Evolutionary conservation across 2,329 filamentous ascomycete species (phyloP).

Genomic region (Alternaria triticimaculans): DNA sequence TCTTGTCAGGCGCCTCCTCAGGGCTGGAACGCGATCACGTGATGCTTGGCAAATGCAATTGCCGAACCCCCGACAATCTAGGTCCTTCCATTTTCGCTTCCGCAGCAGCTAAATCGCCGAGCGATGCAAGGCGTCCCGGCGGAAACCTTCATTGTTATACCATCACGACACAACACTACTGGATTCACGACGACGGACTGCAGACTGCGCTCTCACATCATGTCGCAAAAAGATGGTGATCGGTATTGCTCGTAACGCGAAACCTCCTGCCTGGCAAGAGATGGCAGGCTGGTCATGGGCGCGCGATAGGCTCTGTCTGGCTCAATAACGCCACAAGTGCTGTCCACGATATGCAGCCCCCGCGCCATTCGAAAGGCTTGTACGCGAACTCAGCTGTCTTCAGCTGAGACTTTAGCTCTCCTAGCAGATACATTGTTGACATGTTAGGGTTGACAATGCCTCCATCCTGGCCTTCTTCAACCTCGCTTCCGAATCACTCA

Average conservation of each 20-base stretch:
- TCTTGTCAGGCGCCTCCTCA: no score
- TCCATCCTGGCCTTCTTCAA: neutral
- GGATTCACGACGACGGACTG: neutral
- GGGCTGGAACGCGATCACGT: no score
- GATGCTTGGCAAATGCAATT: no score
- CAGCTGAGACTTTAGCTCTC: neutral
- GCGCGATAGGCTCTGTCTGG: neutral
- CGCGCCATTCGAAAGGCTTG: neutral
- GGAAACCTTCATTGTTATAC: no score
- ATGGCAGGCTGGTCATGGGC: neutral
- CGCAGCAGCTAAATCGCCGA: neutral
- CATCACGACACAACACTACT: neutral
- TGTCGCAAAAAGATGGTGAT: neutral
- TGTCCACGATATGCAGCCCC: neutral
- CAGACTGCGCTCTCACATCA: neutral
- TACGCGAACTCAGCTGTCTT: neutral
- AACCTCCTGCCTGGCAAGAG: neutral
- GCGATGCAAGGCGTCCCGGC: no score
- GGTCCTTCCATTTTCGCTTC: no score
- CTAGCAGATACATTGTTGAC: no score
- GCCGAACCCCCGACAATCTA: no score
- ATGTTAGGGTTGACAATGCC: neutral
- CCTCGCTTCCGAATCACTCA: no score
- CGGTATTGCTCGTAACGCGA: neutral
- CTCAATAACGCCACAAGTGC: neutral